Conservation (phyloP, 805 yeast genomes). For the Kodamaea nitidulidarum region DNA sequence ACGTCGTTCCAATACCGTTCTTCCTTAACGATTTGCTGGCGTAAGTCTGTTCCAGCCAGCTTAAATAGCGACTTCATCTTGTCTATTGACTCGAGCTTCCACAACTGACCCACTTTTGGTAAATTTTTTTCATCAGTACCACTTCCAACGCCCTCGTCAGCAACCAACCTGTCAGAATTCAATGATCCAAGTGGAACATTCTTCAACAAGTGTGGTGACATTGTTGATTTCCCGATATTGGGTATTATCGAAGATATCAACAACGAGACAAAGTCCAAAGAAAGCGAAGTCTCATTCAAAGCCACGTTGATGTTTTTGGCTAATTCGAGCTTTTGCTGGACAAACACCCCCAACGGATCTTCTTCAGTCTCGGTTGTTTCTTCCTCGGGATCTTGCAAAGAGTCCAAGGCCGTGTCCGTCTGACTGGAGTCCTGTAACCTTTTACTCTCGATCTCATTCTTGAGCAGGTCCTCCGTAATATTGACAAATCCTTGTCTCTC, state of each 20-base stretch:
- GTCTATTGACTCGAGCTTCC: conserved; percentile 74
- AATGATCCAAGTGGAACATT: conserved; percentile 74
- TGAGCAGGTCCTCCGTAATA: conserved; percentile 53
- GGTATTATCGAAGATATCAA: conserved; percentile 78
- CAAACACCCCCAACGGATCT: conserved; percentile 38
- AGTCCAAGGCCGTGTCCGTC: background rate
- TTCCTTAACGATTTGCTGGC: conserved; percentile 57
- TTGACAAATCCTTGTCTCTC: conserved; percentile 59
- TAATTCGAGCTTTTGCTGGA: conserved; percentile 50
- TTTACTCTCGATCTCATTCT: conserved; percentile 38
- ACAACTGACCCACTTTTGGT: conserved; percentile 59
- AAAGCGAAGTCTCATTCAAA: conserved; percentile 81
- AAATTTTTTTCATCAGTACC: conserved; percentile 25
- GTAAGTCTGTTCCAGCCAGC: conserved; percentile 48
- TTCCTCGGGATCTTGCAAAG: conserved; percentile 6
- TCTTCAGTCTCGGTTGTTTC: conserved; percentile 7
- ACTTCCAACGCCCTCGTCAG: conserved; percentile 14
- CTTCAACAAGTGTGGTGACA: conserved; percentile 78
- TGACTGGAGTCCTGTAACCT: background rate
- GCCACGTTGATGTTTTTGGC: conserved; percentile 58
- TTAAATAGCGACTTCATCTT: conserved; percentile 51
- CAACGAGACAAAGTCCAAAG: conserved; percentile 82
- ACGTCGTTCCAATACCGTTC: conserved; percentile 58
- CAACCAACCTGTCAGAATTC: conserved; percentile 42
- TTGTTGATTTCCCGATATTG: conserved; percentile 79